A percentile compares a stretch with the other conserved stretches of the same genome.
These are phyloP conservation scores for Colletotrichum simmondsii DNA, from an alignment of 2,329 filamentous ascomycete genomes.

Conservation along the genomic window DNA sequence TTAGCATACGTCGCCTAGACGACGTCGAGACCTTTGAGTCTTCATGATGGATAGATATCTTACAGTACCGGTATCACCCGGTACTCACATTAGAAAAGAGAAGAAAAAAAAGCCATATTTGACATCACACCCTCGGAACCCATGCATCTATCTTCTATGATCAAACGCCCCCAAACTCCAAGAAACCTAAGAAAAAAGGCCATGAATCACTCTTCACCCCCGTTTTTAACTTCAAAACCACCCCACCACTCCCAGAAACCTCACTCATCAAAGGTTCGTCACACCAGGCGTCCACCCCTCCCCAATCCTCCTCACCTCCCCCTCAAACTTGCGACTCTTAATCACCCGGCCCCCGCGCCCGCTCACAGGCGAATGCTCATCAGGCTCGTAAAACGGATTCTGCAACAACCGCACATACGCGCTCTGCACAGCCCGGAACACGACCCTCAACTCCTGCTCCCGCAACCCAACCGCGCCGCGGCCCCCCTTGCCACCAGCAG, in stretches of 20 bases:
- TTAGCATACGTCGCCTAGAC: neutral
- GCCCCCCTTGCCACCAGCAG: constrained; percentile 43
- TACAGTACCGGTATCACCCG: constrained; percentile 1
- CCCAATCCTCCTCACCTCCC: constrained; percentile 87
- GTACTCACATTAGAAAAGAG: neutral
- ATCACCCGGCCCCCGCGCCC: constrained; percentile 75
- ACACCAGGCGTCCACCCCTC: constrained; percentile 85
- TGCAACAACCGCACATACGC: constrained; percentile 90
- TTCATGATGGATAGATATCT: neutral
- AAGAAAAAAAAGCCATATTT: neutral
- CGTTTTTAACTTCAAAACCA: neutral
- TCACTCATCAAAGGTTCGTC: constrained; percentile 60
- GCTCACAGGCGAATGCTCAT: constrained; percentile 76
- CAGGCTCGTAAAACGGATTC: constrained; percentile 94
- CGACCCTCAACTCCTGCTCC: constrained; percentile 89
- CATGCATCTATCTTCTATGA: neutral
- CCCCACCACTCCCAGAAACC: neutral
- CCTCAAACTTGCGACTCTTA: constrained; percentile 81
- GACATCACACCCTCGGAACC: neutral
- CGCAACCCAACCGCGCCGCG: constrained; percentile 73
- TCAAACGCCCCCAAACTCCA: constrained; percentile 15
- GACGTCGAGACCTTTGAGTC: constrained; percentile 26
- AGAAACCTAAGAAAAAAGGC: neutral
- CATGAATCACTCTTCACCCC: neutral
- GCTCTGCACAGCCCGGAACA: constrained; percentile 92